These are phyloP conservation scores for Jackrogersella multiformis DNA, from an alignment of 495 filamentous ascomycete genomes.

Conservation along the genomic window DNA sequence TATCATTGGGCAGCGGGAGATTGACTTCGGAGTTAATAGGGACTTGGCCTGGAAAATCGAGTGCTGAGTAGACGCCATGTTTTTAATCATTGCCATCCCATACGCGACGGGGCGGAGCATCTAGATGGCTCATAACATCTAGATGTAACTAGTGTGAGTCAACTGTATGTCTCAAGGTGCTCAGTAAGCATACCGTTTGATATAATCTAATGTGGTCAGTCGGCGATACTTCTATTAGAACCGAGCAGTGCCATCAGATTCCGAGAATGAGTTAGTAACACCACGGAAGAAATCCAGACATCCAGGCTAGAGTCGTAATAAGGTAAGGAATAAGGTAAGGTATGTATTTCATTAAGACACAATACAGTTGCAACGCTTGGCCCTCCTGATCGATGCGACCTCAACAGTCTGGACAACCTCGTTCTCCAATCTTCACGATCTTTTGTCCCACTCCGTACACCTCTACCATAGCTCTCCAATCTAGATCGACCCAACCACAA, in stretches of 20 bases:
- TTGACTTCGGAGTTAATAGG: constrained; percentile 10
- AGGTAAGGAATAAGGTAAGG: constrained; percentile 1
- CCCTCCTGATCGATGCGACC: background rate
- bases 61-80: background rate
- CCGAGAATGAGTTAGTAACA: no score
- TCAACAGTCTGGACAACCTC: constrained; percentile 28
- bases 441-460: constrained; percentile 20
- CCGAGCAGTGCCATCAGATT: background rate
- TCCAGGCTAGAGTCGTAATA: background rate
- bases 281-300: background rate
- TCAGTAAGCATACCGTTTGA: background rate
- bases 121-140: background rate
- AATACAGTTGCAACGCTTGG: background rate
- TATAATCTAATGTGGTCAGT: background rate
- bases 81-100: background rate
- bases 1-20: background rate
- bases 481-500: constrained; percentile 39
- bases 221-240: background rate
- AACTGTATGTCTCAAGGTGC: background rate
- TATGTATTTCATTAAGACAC: background rate
- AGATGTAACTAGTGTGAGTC: background rate
- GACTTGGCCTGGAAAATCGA: background rate
- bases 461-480: constrained; percentile 41
- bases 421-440: constrained; percentile 38
- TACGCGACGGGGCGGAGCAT: background rate